Percentiles rank a stretch among this genome's conserved stretches.
phyloP scores from a whole-genome alignment of 352 stramenopile species.

The Achlya hypogyna region DNA sequence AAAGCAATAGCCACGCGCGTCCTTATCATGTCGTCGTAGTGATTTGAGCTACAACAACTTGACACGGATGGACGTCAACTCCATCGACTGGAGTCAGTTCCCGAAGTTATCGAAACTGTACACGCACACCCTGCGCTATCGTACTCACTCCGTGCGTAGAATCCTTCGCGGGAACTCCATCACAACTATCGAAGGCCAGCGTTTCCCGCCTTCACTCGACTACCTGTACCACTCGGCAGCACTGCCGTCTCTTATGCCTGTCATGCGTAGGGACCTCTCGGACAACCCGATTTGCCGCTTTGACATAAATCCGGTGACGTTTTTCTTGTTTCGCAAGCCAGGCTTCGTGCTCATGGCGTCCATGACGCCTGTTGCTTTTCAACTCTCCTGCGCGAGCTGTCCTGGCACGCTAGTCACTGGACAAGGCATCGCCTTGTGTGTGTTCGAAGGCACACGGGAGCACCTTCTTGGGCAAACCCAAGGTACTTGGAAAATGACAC shows the following conservation, averaged over 20 bases:
- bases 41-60: background rate
- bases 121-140: background rate
- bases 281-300: background rate
- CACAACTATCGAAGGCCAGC: background rate
- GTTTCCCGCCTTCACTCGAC: background rate
- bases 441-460: background rate
- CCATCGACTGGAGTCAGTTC: background rate
- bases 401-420: background rate
- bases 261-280: background rate
- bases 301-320: background rate
- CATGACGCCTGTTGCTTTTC: background rate
- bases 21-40: background rate
- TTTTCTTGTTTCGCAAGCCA: background rate
- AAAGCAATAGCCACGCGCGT: background rate
- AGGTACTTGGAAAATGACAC: background rate
- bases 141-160: background rate
- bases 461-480: background rate
- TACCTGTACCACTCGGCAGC: background rate
- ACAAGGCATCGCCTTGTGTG: background rate
- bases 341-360: background rate
- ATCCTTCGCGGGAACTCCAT: background rate
- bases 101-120: background rate
- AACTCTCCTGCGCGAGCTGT: background rate
- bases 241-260: background rate
- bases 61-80: background rate